Base-by-base conservation (phyloP, 495 filamentous ascomycete species). In the Halenospora varia region DNA sequence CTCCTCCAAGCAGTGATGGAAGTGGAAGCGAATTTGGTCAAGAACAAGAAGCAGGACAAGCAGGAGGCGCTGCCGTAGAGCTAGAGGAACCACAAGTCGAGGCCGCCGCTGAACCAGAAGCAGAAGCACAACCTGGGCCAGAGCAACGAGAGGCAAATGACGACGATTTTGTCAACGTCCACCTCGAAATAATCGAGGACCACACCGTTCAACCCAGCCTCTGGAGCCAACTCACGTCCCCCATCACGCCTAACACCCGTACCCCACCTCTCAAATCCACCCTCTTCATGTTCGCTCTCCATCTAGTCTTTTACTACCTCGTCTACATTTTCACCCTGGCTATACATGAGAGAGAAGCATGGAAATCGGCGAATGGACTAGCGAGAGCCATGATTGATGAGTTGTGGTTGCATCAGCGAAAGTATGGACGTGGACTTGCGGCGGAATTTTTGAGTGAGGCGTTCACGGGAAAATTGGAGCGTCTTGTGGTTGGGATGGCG, bases 301-400 rank as follows among this genome's bases (percentile, higher is more conserved):
- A 55, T n/a, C 17, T 25, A 2, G 1, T 35, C 18, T 26, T 55
- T 42, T 47, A 42, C 22, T 57, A 25, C 25, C 3, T 25, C 35
- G 10, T 57, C 2, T 57, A 42, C 1, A 17, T 50, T 23, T 49
- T 24, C 19, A 22, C 11, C 11, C 4, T 6, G 9, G 25, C 9
- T 17, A 42, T 49, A 25, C n/a, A 39, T 10, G 35, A 57, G 35
- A 17, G 48, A 6, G 9, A 26, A 1, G 51, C 26, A 2, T 57
- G 55, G 55, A 24, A 35, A 3, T 1, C 23, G 19, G 55, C 55
- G 25, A 57, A 57, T 47, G 39, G 51, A 17, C 10, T 25, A 0
- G 18, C 55, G 44, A 41, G 53, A 2, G 10, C 3, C 3, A 10
- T 35, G 11, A n/a, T 48, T 8, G n/a, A 29, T 19, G 42, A 55